phyloP scores from a whole-genome alignment of 768 basidiomycete genomes.

The Rubroboletus pulcherrimus region DNA sequence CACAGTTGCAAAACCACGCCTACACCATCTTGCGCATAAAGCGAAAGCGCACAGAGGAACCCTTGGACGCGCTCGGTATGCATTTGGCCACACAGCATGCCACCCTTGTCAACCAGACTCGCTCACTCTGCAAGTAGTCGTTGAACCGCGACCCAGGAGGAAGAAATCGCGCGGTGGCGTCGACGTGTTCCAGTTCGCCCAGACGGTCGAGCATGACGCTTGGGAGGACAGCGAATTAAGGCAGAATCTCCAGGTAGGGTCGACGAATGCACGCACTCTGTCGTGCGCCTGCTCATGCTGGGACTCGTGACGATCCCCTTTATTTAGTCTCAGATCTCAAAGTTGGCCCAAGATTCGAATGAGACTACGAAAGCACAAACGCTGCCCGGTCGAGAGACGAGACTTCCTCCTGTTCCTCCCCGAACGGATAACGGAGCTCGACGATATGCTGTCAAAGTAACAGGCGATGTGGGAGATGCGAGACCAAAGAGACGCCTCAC shows the following conservation, averaged over 20 bases:
- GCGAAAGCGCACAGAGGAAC: conserved; percentile 77
- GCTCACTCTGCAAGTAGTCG: conserved; percentile 38
- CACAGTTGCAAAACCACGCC: conserved; percentile 32
- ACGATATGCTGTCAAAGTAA: conserved; percentile 47
- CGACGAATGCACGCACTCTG: neutral
- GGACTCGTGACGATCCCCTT: neutral
- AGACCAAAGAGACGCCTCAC: conserved; percentile 30
- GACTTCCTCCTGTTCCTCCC: conserved; percentile 9
- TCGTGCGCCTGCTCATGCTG: neutral
- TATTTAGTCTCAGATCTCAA: conserved; percentile 54
- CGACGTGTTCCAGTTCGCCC: conserved; percentile 77
- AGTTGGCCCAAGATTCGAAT: conserved; percentile 42
- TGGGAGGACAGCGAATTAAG: conserved; percentile 62
- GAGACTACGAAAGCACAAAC: conserved; percentile 13
- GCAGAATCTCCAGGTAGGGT: conserved; percentile 59
- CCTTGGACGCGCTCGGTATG: conserved; percentile 75
- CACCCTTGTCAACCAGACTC: conserved; percentile 12
- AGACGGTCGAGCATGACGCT: conserved; percentile 66
- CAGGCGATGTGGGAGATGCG: conserved; percentile 8
- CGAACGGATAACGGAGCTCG: conserved; percentile 38
- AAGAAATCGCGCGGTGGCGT: conserved; percentile 56
- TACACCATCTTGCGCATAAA: conserved; percentile 81
- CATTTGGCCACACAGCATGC: conserved; percentile 12
- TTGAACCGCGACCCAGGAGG: conserved; percentile 56
- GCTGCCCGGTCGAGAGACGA: conserved; percentile 15